phyloP scores from a whole-genome alignment of 768 basidiomycete genomes.

The Leccinum sublutescens region DNA sequence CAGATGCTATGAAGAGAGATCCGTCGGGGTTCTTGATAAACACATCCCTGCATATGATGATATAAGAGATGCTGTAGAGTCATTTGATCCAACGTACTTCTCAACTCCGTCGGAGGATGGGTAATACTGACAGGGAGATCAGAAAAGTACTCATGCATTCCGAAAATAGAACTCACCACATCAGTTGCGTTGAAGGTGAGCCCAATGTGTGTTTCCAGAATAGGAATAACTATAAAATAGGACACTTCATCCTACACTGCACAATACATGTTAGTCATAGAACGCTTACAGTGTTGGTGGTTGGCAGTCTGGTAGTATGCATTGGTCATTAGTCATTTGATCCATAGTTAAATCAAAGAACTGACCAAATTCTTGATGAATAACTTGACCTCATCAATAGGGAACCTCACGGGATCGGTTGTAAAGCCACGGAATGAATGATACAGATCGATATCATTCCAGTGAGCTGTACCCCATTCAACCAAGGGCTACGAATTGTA shows the following conservation, averaged over 20 bases:
- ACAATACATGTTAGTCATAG: background rate
- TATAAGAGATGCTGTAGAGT: background rate
- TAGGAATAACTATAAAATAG: slow-evolving; percentile 54
- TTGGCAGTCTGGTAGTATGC: slow-evolving; percentile 18
- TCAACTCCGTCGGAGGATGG: slow-evolving; percentile 64
- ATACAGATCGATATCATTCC: slow-evolving; percentile 78
- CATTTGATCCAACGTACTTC: slow-evolving; percentile 36
- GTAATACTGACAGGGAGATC: slow-evolving; percentile 48
- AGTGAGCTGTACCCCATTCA: slow-evolving; percentile 49
- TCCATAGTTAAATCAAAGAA: slow-evolving; percentile 1
- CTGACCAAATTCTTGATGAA: slow-evolving; percentile 60
- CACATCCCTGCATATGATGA: slow-evolving; percentile 44
- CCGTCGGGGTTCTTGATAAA: slow-evolving; percentile 78
- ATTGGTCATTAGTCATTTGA: slow-evolving; percentile 5
- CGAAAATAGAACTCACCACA: slow-evolving; percentile 42
- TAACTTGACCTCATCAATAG: slow-evolving; percentile 47
- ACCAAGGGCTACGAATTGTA: background rate
- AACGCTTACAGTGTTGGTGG: slow-evolving; percentile 29
- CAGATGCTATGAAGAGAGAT: slow-evolving; percentile 68
- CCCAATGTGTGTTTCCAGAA: slow-evolving; percentile 63
- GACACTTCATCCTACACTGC: background rate
- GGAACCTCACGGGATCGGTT: slow-evolving; percentile 61
- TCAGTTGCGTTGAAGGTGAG: slow-evolving; percentile 59
- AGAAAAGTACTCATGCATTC: background rate
- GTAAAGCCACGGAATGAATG: slow-evolving; percentile 71